Evolutionary conservation across 768 basidiomycete genomes (phyloP), one percentile per base, ranked within the genome.

Genomic region (Auriscalpium vulgare): DNA sequence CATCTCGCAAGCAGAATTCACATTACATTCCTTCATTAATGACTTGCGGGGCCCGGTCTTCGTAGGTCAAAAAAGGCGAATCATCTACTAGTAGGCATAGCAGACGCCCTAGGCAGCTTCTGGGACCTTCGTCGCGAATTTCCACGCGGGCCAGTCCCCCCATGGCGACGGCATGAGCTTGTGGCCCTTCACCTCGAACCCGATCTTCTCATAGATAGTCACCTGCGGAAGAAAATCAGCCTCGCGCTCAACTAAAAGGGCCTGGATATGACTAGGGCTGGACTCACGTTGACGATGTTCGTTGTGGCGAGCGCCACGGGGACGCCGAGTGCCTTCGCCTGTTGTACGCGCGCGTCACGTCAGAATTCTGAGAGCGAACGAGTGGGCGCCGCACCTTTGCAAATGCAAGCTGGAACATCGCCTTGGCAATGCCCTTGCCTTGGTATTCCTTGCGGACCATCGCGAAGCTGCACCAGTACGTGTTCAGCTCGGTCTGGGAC

Each of bases 61-160:
- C n/a, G n/a, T n/a, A n/a, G n/a, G n/a, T n/a, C n/a, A n/a, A n/a
- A n/a, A n/a, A n/a, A n/a, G n/a, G n/a, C n/a, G n/a, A n/a, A n/a
- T n/a, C n/a, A n/a, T n/a, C n/a, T n/a, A n/a, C n/a, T n/a, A n/a
- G n/a, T n/a, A n/a, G n/a, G n/a, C n/a, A n/a, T n/a, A n/a, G n/a
- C n/a, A n/a, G n/a, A n/a, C 23, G 5, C 23, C 23, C 23, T 29
- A 29, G 2, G 23, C 23, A 29, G 23, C 23, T 29, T 29, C 23
- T 29, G 23, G 23, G 2, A 29, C 23, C 23, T 29, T 29, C 23
- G 23, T 43, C 40, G n/a, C 40, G 23, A 62, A 62, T 43, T 54
- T 55, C 62, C 62, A 62, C 21, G 55, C 14, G 1, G 47, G 45
- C 62, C 62, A 63, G 51, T 63, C 58, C 5, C 47, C 44, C 62